These are phyloP conservation scores for Alternaria ethzedia DNA, from an alignment of 2,329 filamentous ascomycete species.

Conservation along the genomic window DNA sequence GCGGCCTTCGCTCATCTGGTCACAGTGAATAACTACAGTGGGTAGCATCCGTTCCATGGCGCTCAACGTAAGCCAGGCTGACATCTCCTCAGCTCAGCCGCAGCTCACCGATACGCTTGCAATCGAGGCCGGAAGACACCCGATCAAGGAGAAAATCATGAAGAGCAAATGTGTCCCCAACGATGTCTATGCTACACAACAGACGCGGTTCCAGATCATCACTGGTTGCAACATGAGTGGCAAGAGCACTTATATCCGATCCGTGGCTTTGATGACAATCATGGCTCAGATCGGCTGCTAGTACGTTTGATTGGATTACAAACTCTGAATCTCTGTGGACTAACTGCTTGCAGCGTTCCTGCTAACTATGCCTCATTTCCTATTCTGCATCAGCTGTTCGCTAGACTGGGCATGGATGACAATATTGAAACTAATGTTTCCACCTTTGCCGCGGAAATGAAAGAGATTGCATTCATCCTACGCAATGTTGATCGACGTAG, in stretches of 20 bases:
- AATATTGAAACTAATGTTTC: constrained; percentile 89
- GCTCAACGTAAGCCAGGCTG: constrained; percentile 2
- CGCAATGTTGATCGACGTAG: constrained; percentile 79
- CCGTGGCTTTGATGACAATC: constrained; percentile 80
- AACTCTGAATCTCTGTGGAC: background rate
- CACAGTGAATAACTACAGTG: constrained; percentile 67
- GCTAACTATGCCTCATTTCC: constrained; percentile 83
- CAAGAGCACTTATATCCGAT: constrained; percentile 93
- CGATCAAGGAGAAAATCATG: constrained; percentile 77
- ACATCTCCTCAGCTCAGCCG: constrained; percentile 62
- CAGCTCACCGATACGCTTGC: constrained; percentile 72
- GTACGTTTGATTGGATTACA: constrained; percentile 15
- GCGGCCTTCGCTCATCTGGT: constrained; percentile 64
- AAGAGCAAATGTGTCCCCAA: constrained; percentile 79
- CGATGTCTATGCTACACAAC: constrained; percentile 82
- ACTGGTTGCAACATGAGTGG: constrained; percentile 98
- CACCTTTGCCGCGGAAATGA: constrained; percentile 93
- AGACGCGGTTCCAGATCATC: constrained; percentile 87
- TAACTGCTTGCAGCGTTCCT: constrained; percentile 63
- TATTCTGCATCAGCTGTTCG: constrained; percentile 82
- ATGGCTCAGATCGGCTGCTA: constrained; percentile 96
- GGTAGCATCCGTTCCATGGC: constrained; percentile 1
- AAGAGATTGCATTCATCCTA: constrained; percentile 92
- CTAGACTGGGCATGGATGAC: constrained; percentile 85
- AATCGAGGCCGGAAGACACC: constrained; percentile 77